Base-by-base conservation (phyloP, 805 yeast species). In the Barnettozyma californica region DNA sequence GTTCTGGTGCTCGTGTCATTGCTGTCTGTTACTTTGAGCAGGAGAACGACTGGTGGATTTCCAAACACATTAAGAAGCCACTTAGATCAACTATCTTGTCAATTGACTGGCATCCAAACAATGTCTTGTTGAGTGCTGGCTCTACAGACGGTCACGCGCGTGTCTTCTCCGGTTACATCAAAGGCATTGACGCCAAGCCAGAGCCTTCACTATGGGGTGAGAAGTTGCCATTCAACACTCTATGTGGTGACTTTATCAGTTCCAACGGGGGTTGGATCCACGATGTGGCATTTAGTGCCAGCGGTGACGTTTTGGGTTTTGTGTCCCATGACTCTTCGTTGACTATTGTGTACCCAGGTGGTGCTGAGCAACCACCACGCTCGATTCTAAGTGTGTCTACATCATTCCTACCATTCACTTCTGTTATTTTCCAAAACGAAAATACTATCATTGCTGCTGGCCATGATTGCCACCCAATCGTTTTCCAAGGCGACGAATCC, bases 11-110 rank as follows among this genome's bases (percentile, higher is more conserved):
- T 41, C 75, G 98, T 51, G 85, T 87, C 53, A 84, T 94, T 67
- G 97, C 98, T 9, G 87, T 94, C 44, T 94, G 99, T 72, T 94
- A 91, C 70, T 94, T 86, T 65, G 99, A 94, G 69, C 86, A 76
- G 53, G 97, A 90, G 60, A 94, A 92, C 66, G 96, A 94, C 66
- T 94, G 99, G 99, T 94, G 99, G 99, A 91, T 94, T 45, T 88
- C 98, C 13, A 92, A 92, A 68, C 99, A 92, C 70, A 85, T 94
- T 68, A 91, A 91, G 73, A 89, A 87, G 68, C 96, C 97, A n/a
- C 74, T 94, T 59, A 83, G 84, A 65, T 85, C 96, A 10, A 89
- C 97, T 29, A 77, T 91, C 56, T 75, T 91, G 55, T 75, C 86
- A 41, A 74, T 92, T 48, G 83, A 83, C 54, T 91, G 99, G 99